Evolutionary conservation across 305 asterid species (phyloP).

Genomic region (Plantago rigida): DNA sequence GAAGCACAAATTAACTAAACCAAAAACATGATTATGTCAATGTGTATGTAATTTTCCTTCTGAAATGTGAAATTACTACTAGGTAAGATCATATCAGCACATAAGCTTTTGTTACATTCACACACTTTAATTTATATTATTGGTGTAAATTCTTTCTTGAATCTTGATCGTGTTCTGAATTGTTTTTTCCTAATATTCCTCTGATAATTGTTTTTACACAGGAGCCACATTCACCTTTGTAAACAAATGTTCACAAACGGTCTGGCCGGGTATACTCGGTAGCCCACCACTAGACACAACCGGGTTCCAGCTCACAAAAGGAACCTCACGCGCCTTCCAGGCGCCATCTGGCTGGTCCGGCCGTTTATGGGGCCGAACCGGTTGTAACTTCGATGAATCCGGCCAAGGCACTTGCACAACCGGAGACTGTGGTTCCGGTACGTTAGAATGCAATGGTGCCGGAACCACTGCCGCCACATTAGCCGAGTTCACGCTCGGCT

Average conservation of each 20-base stretch:
- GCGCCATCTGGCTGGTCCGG: conserved; percentile 58
- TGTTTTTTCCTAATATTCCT: too few relatives aligned
- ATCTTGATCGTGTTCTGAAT: too few relatives aligned
- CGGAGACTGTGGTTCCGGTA: conserved; percentile 47
- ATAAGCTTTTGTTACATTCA: too few relatives aligned
- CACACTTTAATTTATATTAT: too few relatives aligned
- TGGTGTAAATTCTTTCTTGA: too few relatives aligned
- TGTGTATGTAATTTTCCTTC: too few relatives aligned
- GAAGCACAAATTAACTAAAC: too few relatives aligned
- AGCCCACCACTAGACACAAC: conserved; percentile 38
- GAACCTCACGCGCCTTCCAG: conserved; percentile 36
- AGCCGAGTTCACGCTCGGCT: conserved; percentile 45
- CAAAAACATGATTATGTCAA: too few relatives aligned
- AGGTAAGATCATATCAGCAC: too few relatives aligned
- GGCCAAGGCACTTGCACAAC: conserved; percentile 42
- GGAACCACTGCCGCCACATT: conserved; percentile 42
- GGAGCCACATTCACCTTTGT: conserved; percentile 40
- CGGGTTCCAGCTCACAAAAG: conserved; percentile 48
- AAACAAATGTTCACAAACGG: conserved; percentile 41
- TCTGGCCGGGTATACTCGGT: conserved; percentile 56
- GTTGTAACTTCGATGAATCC: conserved; percentile 35
- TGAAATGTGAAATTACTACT: too few relatives aligned
- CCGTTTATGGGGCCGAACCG: conserved; percentile 57
- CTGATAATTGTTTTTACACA: too few relatives aligned
- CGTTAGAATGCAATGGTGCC: conserved; percentile 38